Percentiles rank a stretch among this genome's conserved stretches.
Evolutionary conservation across 2,329 filamentous ascomycete species (phyloP).

Genomic region (Chaetomium sp.): DNA sequence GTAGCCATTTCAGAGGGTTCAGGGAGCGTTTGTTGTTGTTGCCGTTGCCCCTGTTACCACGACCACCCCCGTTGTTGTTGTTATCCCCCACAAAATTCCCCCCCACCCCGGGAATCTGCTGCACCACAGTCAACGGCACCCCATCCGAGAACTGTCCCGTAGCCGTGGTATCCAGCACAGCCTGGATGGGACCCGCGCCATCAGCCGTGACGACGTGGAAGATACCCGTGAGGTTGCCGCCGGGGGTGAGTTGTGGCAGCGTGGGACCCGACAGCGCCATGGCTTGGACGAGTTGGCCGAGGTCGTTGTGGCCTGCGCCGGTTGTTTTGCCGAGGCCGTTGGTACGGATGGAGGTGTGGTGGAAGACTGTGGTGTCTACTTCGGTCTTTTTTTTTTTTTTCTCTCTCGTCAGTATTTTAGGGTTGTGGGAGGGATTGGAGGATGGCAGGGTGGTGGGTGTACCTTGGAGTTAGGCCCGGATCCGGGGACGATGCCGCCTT

Average conservation of each 20-base stretch:
- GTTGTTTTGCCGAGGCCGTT: conserved; percentile 35
- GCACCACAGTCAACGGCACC: conserved; percentile 24
- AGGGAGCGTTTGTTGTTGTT: too few species aligned
- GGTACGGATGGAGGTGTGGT: conserved; percentile 28
- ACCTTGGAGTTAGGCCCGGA: conserved; percentile 33
- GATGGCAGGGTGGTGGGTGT: neutral
- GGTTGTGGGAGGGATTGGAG: neutral
- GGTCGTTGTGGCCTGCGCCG: conserved; percentile 31
- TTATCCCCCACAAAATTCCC: conserved; percentile 15
- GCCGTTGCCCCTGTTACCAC: neutral
- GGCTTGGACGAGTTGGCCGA: conserved; percentile 28
- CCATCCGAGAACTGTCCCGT: conserved; percentile 31
- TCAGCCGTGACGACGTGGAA: conserved; percentile 38
- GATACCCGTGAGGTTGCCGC: conserved; percentile 31
- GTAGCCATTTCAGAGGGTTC: neutral
- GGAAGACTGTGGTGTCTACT: conserved; percentile 41
- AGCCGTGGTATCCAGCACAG: conserved; percentile 34
- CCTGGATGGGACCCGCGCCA: conserved; percentile 34
- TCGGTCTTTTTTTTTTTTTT: conserved; percentile 28
- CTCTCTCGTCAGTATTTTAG: neutral
- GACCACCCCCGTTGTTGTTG: conserved; percentile 6
- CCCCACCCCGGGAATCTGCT: conserved; percentile 32
- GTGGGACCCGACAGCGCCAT: conserved; percentile 33
- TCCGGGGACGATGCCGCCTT: conserved; percentile 35
- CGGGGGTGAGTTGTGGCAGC: conserved; percentile 34